A percentile compares a stretch with the other conserved stretches of the same genome.
These are phyloP conservation scores for Aspergillus incahuasiensis DNA, from an alignment of 495 filamentous ascomycete genomes.

Conservation along the genomic window DNA sequence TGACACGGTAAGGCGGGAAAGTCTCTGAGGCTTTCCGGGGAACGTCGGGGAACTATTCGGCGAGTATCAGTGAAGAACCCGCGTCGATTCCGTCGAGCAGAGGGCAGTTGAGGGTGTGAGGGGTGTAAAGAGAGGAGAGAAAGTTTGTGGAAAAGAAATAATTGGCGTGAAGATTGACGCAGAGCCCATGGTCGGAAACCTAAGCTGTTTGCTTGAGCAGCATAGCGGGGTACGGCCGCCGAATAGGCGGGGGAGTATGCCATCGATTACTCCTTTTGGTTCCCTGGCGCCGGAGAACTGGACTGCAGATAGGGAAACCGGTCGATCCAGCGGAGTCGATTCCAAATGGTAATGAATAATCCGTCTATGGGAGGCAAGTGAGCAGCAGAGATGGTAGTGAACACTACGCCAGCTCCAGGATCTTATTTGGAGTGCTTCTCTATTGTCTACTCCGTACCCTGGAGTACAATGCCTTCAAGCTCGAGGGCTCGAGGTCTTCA, in stretches of 20 bases:
- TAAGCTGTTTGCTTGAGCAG: constrained; percentile 16
- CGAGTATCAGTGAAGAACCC: constrained; percentile 13
- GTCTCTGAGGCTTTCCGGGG: constrained; percentile 18
- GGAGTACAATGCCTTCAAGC: not conserved
- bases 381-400: not conserved
- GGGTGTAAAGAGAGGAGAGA: not conserved
- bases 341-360: constrained; percentile 8
- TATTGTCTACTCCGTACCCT: not conserved
- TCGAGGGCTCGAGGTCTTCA: not conserved
- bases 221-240: constrained; percentile 34
- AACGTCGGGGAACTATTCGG: constrained; percentile 10
- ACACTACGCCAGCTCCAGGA: not conserved
- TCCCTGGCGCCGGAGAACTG: constrained; percentile 10
- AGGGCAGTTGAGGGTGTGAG: constrained; percentile 2
- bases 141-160: constrained; percentile 1
- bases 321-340: constrained; percentile 9
- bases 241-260: constrained; percentile 32
- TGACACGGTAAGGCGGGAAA: constrained; percentile 20
- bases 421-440: not conserved
- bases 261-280: constrained; percentile 34
- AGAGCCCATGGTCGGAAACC: constrained; percentile 8
- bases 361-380: not conserved
- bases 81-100: constrained; percentile 15
- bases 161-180: constrained; percentile 2
- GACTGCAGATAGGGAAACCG: constrained; percentile 13